These are phyloP conservation scores for Epicoccum nigrum DNA, from an alignment of 2,329 filamentous ascomycete genomes.

Conservation along the genomic window DNA sequence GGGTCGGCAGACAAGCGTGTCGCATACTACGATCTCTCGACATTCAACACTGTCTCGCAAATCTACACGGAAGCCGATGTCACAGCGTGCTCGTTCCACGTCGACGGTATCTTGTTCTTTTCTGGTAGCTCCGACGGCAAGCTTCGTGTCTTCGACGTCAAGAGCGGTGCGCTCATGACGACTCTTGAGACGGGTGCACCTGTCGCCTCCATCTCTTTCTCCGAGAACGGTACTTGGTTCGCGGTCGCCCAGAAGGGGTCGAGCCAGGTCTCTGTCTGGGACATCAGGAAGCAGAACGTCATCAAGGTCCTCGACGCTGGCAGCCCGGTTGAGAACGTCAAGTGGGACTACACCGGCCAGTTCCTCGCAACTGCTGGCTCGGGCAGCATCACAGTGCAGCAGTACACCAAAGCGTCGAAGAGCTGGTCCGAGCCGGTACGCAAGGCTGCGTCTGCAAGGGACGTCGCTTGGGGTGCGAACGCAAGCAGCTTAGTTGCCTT, in stretches of 20 bases:
- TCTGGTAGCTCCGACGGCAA: conserved; percentile 79
- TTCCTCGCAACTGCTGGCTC: conserved; percentile 84
- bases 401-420: conserved; percentile 87
- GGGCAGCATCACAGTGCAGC: conserved; percentile 82
- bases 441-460: conserved; percentile 73
- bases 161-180: conserved; percentile 76
- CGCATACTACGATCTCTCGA: conserved; percentile 80
- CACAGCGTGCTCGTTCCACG: conserved; percentile 84
- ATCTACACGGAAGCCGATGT: conserved; percentile 80
- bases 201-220: conserved; percentile 80
- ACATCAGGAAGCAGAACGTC: conserved; percentile 82
- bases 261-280: conserved; percentile 83
- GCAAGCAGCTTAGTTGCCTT: conserved; percentile 78
- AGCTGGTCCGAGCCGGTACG: conserved; percentile 86
- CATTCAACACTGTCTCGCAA: conserved; percentile 73
- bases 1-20: conserved; percentile 92
- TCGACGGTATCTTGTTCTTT: conserved; percentile 92
- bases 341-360: conserved; percentile 95
- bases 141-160: conserved; percentile 88
- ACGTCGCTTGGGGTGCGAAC: conserved; percentile 76
- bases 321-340: conserved; percentile 73
- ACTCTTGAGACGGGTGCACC: conserved; percentile 70
- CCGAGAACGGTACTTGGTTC: conserved; percentile 96
- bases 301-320: conserved; percentile 88
- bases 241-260: conserved; percentile 80